These are phyloP conservation scores for Zizania palustris DNA, from an alignment of 202 grass and related monocot species.

Conservation along the genomic window DNA sequence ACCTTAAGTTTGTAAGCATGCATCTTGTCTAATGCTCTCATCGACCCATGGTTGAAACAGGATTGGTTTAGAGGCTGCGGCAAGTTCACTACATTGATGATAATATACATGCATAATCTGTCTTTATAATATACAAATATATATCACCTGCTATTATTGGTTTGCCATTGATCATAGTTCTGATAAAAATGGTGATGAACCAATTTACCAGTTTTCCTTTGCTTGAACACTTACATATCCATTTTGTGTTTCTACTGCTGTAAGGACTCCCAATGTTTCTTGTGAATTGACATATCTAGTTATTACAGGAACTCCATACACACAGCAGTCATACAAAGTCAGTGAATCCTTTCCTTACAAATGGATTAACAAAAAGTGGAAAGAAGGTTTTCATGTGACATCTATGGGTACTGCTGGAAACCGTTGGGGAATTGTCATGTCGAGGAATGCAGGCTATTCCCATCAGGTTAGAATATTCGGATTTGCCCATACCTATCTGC, in stretches of 20 bases:
- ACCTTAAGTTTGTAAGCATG: slow-evolving; percentile 2
- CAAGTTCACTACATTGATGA: slow-evolving; percentile 8
- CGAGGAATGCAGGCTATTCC: slow-evolving; percentile 71
- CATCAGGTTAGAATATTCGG: slow-evolving; percentile 58
- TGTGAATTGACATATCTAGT: slow-evolving; percentile 13
- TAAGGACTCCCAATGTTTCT: background rate
- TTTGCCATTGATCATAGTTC: slow-evolving; percentile 1
- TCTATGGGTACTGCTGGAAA: slow-evolving; percentile 80
- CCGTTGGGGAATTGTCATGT: slow-evolving; percentile 89
- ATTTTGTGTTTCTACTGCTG: background rate
- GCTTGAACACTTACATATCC: background rate
- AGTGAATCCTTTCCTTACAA: slow-evolving; percentile 93
- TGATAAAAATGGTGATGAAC: background rate
- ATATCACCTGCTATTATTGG: slow-evolving; percentile 6
- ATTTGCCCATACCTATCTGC: background rate
- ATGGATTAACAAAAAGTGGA: slow-evolving; percentile 98
- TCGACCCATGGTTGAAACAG: background rate
- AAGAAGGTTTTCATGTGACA: slow-evolving; percentile 94
- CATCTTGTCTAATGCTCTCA: background rate
- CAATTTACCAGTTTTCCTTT: slow-evolving; percentile 3
- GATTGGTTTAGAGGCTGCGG: slow-evolving; percentile 1
- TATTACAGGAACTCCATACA: slow-evolving; percentile 67
- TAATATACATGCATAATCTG: background rate
- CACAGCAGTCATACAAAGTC: slow-evolving; percentile 94
- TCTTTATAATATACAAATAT: background rate